Base-by-base conservation (phyloP, 1,284 basidiomycete genomes). In the Fomitopsis schrenkii region DNA sequence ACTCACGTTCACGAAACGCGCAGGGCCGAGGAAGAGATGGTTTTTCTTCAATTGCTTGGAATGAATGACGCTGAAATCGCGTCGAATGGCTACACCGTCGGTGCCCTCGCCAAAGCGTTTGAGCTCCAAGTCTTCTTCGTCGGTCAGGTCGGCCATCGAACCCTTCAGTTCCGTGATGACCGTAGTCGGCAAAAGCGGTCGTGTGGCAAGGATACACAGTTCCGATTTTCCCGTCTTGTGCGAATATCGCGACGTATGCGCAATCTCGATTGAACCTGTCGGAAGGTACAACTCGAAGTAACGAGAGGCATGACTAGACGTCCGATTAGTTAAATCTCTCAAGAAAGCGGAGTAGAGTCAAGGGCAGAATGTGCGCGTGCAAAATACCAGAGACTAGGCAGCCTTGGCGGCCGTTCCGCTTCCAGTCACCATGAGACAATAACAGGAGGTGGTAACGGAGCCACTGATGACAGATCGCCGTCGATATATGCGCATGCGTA, bases 21-120 rank as follows among this genome's bases (percentile, higher is more conserved):
- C 95, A 55, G 94, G 94, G 2, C 94, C 95, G 67, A 97, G 79
- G 77, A 97, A 91, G 66, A 97, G 80, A 78, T 95, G 92, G 69
- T 94, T 95, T 79, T 93, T 94, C 77, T 94, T 93, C 80, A 93
- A 89, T 70, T 92, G 87, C 66, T 91, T 90, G 46, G 91, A 94
- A 72, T 94, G 91, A 62, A 96, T 93, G 68, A 97, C 93, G 70
- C 91, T 94, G 70, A 96, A 97, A 72, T 97, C 94, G 67, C 90
- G 82, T 59, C 91, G 82, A 62, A 91, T 90, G 65, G 91, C 91
- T 45, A 67, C 65, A 56, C 82, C 83, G 66, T 87, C 86, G 64
- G 84, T 80, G 60, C 79, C 70, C 46, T 82, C 77, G 72, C 89
- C 86, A 15, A 87, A 90, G 42, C 87, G 83, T 74, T 92, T 91